phyloP scores from a whole-genome alignment of 805 yeast species.

The Candida nemodendra region DNA sequence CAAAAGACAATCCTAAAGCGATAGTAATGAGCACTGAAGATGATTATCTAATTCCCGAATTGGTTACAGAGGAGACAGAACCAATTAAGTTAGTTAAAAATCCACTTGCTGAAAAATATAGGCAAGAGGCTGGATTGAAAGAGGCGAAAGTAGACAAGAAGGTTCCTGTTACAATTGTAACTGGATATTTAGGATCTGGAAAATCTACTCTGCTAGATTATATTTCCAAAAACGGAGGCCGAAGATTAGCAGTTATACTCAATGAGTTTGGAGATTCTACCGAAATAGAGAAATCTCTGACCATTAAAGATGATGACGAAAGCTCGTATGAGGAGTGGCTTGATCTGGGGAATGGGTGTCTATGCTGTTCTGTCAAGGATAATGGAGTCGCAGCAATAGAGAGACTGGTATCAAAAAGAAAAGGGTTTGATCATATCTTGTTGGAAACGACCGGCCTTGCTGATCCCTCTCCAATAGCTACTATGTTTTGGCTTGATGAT shows the following conservation, averaged over 20 bases:
- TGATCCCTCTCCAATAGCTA: slow-evolving; percentile 96
- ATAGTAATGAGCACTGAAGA: slow-evolving; percentile 8
- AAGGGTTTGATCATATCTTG: slow-evolving; percentile 79
- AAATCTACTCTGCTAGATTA: slow-evolving; percentile 81
- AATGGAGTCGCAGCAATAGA: slow-evolving; percentile 95
- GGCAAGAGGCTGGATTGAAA: slow-evolving; percentile 16
- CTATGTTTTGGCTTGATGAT: slow-evolving; percentile 96
- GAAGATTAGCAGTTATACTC: slow-evolving; percentile 82
- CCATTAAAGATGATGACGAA: slow-evolving; percentile 54
- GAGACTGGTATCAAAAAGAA: slow-evolving; percentile 67
- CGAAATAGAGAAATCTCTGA: slow-evolving; percentile 83
- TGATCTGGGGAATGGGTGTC: slow-evolving; percentile 93
- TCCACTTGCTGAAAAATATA: slow-evolving; percentile 4
- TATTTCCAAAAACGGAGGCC: slow-evolving; percentile 67
- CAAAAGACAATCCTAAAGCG: too few species aligned
- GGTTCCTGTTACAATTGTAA: slow-evolving; percentile 89
- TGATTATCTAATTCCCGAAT: slow-evolving; percentile 29
- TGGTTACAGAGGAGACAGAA: slow-evolving; percentile 25
- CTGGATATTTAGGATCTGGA: slow-evolving; percentile 95
- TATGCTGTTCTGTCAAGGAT: slow-evolving; percentile 95
- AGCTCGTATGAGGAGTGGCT: slow-evolving; percentile 85
- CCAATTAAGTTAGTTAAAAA: slow-evolving; percentile 25
- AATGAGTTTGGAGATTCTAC: slow-evolving; percentile 92
- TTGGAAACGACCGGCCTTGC: slow-evolving; percentile 96
- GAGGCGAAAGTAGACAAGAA: slow-evolving; percentile 34